phyloP scores from a whole-genome alignment of 129 eudicot species.

The Glebionis coronaria region DNA sequence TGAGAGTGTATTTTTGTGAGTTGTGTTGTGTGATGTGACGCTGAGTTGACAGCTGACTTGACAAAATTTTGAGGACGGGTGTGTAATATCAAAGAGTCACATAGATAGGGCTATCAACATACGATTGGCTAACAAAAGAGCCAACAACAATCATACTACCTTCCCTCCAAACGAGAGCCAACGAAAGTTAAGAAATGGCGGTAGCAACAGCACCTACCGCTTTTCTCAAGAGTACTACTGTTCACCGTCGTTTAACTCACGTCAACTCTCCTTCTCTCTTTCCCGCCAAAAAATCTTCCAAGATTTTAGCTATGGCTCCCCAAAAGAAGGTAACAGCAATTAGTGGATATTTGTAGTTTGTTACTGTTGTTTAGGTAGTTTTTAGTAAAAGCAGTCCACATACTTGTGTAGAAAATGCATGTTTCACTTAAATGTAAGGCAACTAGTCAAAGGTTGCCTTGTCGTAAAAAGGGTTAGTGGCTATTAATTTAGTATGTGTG shows the following conservation, averaged over 20 bases:
- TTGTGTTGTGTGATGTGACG: too few relatives aligned
- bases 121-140: conserved; percentile 41
- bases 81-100: too few relatives aligned
- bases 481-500: too few relatives aligned
- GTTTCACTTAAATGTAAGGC: not conserved
- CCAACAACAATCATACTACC: not conserved
- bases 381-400: not conserved
- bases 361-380: not conserved
- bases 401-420: not conserved
- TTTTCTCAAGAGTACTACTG: conserved; percentile 23
- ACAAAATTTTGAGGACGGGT: too few relatives aligned
- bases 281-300: conserved; percentile 36
- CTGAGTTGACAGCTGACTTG: too few relatives aligned
- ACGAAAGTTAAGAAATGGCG: conserved; percentile 44
- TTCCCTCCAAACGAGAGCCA: too few relatives aligned
- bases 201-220: conserved; percentile 39
- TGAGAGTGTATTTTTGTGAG: too few relatives aligned
- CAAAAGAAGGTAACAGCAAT: conserved; percentile 90
- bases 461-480: too few relatives aligned
- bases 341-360: too few relatives aligned
- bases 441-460: too few relatives aligned
- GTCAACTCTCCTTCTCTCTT: conserved; percentile 21
- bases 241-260: conserved; percentile 25
- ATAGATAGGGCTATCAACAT: conserved; percentile 46
- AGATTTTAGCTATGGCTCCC: conserved; percentile 74